Base-by-base conservation (phyloP, 2,329 filamentous ascomycete genomes). In the Fusarium sp. region DNA sequence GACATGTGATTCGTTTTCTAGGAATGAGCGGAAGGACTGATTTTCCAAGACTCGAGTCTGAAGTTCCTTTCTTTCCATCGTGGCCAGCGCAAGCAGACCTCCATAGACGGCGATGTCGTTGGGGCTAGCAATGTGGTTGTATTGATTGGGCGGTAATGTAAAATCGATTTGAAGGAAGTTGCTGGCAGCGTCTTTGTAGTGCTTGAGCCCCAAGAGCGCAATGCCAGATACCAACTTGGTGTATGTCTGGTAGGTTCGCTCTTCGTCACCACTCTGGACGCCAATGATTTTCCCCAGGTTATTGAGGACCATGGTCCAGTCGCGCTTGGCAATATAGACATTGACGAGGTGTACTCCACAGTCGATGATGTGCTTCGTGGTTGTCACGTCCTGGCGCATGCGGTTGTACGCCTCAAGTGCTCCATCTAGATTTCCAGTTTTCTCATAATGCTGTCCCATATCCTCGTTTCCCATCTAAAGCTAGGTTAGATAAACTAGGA, bases 51-150 rank as follows among this genome's bases (percentile, higher is more conserved):
- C 93, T 8, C 84, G 83, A 7, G 80, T 81, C 76, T 96, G 91
- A 21, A 99, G 83, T 63, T 93, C 89, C 9, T 84, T 82, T 46
- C 96, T 88, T 61, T 92, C 86, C 91, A 98, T 96, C 3, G 93
- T 94, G 24, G 95, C 95, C 23, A 99, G 86, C 7, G 96, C 93
- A 68, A 95, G 91, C 23, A 99, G 87, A 7, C 93, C 94, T 47
- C 95, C 96, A 72, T 98, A 99, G 10, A 96, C 87, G 20, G 96
- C 95, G 21, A 99, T 83, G 73, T 99, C 96, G 75, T 97, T 97
- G 8, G 90, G 86, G 26, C 89, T 94, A 44, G 93, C 84, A 24
- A 97, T 85, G 50, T 92, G 87, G 63, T 88, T 91, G 77, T 91
- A 91, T 83, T 73, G 85, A 78, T 60, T 78, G 78, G 71, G 88